Evolutionary conservation across 164 flowering plant genomes (phyloP), one percentile per base, ranked within the genome.

Genomic region (Stephania cephalantha): DNA sequence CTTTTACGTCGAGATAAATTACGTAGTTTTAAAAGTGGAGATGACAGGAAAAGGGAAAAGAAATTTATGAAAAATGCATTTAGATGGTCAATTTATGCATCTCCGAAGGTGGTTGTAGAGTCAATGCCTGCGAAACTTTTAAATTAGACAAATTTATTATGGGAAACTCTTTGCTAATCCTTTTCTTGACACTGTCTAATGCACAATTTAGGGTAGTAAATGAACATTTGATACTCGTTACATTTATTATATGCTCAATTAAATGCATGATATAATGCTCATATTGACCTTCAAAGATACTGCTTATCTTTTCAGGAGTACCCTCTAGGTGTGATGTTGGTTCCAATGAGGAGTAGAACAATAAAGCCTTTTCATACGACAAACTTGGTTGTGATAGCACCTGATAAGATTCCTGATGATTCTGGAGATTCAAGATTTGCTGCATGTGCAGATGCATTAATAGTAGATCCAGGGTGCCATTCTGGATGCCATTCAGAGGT

Each of bases 391-490:
- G 84, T 95, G 29, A 82, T 95, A 86, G 88, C 87, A 70, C 90
- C 98, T 55, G 81, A 82, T 46, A 79, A 65, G 76, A 78, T 45
- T 76, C n/a, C 78, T 74, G 73, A 72, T 76, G 74, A 76, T 30
- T 9, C 2, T 78, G 81, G 65, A 71, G 80, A 74, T 69, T 50
- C 63, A 69, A 72, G 29, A 48, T 82, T 76, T 87, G 46, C 84
- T 77, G 90, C 84, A 76, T 73, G 72, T 77, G 98, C 96, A 71
- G 98, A 95, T 86, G 98, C 96, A 69, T 75, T 95, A 68, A 85
- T 95, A 75, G 84, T 95, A 78, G 99, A 95, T 83, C 98, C 99
- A 46, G 99, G 99, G 77, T 95, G 99, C 80, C 84, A 12, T 20
- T 79, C 85, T 75, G 74, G 81, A 61, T 79, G 79, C 68, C 87